Percentiles rank a stretch among this genome's conserved stretches.
Conservation (phyloP, 2,329 filamentous ascomycete species). For the Ophiocordyceps camponoti-rufipedis region DNA sequence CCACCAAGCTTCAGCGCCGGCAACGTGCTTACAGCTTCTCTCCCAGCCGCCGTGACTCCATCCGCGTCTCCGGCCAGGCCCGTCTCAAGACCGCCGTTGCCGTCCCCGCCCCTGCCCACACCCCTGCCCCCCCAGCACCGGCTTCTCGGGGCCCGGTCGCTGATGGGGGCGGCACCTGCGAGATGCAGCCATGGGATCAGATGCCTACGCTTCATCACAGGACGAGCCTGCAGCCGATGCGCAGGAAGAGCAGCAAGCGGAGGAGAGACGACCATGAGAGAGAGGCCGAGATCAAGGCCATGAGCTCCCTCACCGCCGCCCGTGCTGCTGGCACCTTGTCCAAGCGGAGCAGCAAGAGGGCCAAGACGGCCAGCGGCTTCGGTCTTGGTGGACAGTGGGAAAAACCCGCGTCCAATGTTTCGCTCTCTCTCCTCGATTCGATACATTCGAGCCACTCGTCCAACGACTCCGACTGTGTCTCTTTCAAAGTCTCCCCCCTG, state of each 20-base stretch:
- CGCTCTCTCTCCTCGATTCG: constrained; percentile 55
- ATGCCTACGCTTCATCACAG: constrained; percentile 41
- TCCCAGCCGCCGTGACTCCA: constrained; percentile 35
- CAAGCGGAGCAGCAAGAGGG: constrained; percentile 47
- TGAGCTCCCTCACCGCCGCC: constrained; percentile 53
- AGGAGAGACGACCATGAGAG: constrained; percentile 58
- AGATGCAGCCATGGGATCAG: constrained; percentile 10
- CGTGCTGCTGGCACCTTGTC: constrained; percentile 42
- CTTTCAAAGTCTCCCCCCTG: constrained; percentile 65
- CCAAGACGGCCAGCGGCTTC: constrained; percentile 31
- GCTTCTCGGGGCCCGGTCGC: not conserved
- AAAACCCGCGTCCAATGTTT: constrained; percentile 51
- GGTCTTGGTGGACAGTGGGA: constrained; percentile 28
- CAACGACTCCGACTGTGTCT: constrained; percentile 43
- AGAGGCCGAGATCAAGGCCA: constrained; percentile 75
- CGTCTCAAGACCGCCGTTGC: constrained; percentile 4
- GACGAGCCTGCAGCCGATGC: constrained; percentile 39
- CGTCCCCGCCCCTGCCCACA: not conserved
- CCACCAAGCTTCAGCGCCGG: constrained; percentile 28
- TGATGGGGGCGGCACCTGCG: not conserved
- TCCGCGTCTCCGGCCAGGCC: constrained; percentile 17
- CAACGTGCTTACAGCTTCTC: constrained; percentile 43
- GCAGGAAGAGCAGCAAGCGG: constrained; percentile 60
- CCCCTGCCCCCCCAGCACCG: not conserved
- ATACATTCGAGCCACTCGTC: constrained; percentile 62